These are phyloP conservation scores for Exophiala dermatitidis DNA, from an alignment of 2,329 filamentous ascomycete species.

Conservation along the genomic window DNA sequence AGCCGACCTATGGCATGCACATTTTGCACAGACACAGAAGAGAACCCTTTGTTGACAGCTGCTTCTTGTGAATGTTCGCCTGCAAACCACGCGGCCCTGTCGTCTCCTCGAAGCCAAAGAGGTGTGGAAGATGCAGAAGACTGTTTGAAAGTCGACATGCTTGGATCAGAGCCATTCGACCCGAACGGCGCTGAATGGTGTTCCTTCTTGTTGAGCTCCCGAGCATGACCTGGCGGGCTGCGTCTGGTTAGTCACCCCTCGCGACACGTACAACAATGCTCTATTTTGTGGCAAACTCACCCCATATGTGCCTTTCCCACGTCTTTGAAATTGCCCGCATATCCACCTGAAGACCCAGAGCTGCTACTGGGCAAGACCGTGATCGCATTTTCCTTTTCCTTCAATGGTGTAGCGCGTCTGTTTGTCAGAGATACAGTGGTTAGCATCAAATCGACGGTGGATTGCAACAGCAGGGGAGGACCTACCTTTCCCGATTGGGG, in stretches of 20 bases:
- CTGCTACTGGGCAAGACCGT: slow-evolving; percentile 1
- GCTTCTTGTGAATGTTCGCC: slow-evolving; percentile 12
- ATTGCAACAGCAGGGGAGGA: background rate
- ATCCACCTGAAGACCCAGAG: slow-evolving; percentile 3
- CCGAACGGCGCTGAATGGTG: slow-evolving; percentile 4
- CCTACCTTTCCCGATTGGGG: slow-evolving; percentile 9
- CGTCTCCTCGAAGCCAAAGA: slow-evolving; percentile 11
- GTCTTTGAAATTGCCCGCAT: background rate
- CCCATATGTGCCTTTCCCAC: background rate
- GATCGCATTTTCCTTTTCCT: slow-evolving; percentile 15
- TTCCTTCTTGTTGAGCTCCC: slow-evolving; percentile 1
- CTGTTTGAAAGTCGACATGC: slow-evolving; percentile 7
- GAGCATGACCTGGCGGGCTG: slow-evolving; percentile 2
- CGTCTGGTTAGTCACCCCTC: slow-evolving; percentile 2
- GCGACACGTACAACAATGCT: background rate
- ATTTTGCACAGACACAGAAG: slow-evolving; percentile 25
- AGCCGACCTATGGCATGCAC: slow-evolving; percentile 25
- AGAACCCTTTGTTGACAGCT: slow-evolving; percentile 23
- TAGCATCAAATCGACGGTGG: background rate
- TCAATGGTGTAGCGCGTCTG: slow-evolving; percentile 1
- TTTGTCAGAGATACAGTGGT: background rate
- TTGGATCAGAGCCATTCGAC: slow-evolving; percentile 9
- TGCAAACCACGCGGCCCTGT: slow-evolving; percentile 8
- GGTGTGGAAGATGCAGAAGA: slow-evolving; percentile 9
- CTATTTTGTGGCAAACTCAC: slow-evolving; percentile 2